Percentiles rank a stretch among this genome's conserved stretches.
Conservation (phyloP, 1,284 basidiomycete species). For the Trametes sp. region DNA sequence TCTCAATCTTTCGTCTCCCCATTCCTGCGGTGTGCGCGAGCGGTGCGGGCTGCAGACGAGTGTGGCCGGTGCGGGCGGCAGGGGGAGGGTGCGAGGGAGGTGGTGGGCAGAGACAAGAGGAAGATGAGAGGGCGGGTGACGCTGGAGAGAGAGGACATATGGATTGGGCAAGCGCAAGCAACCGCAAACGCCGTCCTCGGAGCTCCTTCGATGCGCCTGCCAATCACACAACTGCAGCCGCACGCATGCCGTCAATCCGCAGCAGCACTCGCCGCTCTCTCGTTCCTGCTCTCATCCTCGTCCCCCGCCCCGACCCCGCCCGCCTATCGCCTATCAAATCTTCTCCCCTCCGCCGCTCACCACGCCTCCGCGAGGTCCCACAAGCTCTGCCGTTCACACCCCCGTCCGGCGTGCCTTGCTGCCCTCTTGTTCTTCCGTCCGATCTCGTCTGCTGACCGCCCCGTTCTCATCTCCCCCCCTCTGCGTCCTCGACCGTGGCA, state of each 20-base stretch:
- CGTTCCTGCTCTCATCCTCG: slow-evolving; percentile 8
- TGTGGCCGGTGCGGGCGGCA: slow-evolving; percentile 8
- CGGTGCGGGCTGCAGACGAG: slow-evolving; percentile 10
- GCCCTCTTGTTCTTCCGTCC: slow-evolving; percentile 24
- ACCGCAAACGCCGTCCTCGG: slow-evolving; percentile 42
- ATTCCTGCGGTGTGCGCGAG: slow-evolving; percentile 47
- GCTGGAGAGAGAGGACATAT: slow-evolving; percentile 31
- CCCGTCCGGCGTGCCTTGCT: slow-evolving; percentile 33
- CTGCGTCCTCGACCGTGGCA: slow-evolving; percentile 27
- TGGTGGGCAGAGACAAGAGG: slow-evolving; percentile 18
- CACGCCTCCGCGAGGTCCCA: slow-evolving; percentile 1
- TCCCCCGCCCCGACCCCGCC: neutral
- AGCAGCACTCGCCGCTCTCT: slow-evolving; percentile 25
- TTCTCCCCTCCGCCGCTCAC: slow-evolving; percentile 23
- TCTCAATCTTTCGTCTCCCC: slow-evolving; percentile 92
- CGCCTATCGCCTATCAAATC: slow-evolving; percentile 33
- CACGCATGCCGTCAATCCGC: slow-evolving; percentile 36
- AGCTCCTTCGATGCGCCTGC: slow-evolving; percentile 37
- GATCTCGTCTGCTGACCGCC: slow-evolving; percentile 35
- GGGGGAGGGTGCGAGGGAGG: slow-evolving; percentile 20
- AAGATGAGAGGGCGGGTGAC: slow-evolving; percentile 28
- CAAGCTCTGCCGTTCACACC: slow-evolving; percentile 27
- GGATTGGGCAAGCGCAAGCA: slow-evolving; percentile 36
- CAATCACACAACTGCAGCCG: slow-evolving; percentile 36
- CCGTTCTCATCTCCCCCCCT: slow-evolving; percentile 21